A percentile compares a stretch with the other conserved stretches of the same genome.
phyloP scores from a whole-genome alignment of 139 green algal species.

The Tetraselmis striata region DNA sequence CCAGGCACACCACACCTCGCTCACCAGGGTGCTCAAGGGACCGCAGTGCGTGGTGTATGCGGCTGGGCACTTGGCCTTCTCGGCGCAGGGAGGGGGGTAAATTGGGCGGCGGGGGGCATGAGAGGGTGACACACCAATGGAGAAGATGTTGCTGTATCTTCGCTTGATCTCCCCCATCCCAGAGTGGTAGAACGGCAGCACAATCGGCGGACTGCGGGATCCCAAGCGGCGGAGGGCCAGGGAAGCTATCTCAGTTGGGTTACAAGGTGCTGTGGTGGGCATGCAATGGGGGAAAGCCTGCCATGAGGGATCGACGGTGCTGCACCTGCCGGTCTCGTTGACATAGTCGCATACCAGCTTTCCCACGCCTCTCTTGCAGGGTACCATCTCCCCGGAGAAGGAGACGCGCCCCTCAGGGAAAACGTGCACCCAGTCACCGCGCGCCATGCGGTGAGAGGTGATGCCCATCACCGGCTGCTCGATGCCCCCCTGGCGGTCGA shows the following conservation, averaged over 20 bases:
- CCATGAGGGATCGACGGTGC: not conserved
- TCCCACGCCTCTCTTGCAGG: slow-evolving; percentile 22
- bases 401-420: slow-evolving; percentile 81
- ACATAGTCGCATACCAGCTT: slow-evolving; percentile 59
- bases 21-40: no score
- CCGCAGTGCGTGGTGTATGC: no score
- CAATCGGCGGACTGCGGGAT: slow-evolving; percentile 44
- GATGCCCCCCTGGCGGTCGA: slow-evolving; percentile 60
- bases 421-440: slow-evolving; percentile 79
- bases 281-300: not conserved
- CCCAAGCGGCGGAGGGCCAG: not conserved
- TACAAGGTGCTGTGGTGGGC: no score
- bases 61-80: no score
- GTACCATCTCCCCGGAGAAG: slow-evolving; percentile 52
- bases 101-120: not conserved
- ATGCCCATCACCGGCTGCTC: slow-evolving; percentile 59
- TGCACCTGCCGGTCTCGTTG: not conserved
- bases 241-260: no score
- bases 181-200: slow-evolving; percentile 81
- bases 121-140: no score
- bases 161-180: slow-evolving; percentile 68
- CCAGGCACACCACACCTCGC: not conserved
- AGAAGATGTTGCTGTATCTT: not conserved
- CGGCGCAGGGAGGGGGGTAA: no score
- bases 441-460: slow-evolving; percentile 23